Conservation (phyloP, 495 filamentous ascomycete species). For the Ramalina peruviana region DNA sequence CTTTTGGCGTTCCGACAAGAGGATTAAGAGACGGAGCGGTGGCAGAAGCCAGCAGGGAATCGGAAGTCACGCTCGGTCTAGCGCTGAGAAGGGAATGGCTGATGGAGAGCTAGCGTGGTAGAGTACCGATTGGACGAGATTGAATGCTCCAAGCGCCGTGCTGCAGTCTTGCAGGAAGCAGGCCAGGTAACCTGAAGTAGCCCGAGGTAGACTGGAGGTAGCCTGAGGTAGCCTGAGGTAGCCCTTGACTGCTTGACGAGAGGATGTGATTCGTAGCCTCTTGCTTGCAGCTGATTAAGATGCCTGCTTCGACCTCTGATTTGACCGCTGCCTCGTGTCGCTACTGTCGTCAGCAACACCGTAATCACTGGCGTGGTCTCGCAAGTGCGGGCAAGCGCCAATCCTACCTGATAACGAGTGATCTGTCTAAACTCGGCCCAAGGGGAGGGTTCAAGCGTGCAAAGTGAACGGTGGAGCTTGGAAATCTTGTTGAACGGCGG, state of each 20-base stretch:
- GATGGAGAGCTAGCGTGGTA: background rate
- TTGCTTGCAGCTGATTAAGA: constrained; percentile 18
- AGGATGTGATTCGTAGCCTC: constrained; percentile 13
- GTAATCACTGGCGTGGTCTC: background rate
- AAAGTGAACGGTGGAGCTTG: background rate
- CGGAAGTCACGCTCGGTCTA: background rate
- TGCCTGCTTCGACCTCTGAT: constrained; percentile 5
- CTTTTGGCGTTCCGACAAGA: background rate
- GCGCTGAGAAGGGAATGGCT: background rate
- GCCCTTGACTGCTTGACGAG: background rate
- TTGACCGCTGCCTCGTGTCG: constrained; percentile 10
- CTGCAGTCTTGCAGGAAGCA: constrained; percentile 2
- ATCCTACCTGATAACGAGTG: too few species aligned
- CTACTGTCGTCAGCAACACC: constrained; percentile 12
- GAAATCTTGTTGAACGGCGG: background rate
- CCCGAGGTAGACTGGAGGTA: too few species aligned
- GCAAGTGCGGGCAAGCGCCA: too few species aligned
- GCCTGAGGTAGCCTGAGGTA: too few species aligned
- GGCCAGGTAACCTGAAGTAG: background rate
- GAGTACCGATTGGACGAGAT: constrained; percentile 3
- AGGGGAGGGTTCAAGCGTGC: background rate
- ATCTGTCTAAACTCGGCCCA: too few species aligned
- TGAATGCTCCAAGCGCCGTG: constrained; percentile 11
- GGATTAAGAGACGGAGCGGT: background rate
- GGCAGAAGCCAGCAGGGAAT: background rate